Base-by-base conservation (phyloP, 768 basidiomycete genomes). In the Lactifluus volemus region DNA sequence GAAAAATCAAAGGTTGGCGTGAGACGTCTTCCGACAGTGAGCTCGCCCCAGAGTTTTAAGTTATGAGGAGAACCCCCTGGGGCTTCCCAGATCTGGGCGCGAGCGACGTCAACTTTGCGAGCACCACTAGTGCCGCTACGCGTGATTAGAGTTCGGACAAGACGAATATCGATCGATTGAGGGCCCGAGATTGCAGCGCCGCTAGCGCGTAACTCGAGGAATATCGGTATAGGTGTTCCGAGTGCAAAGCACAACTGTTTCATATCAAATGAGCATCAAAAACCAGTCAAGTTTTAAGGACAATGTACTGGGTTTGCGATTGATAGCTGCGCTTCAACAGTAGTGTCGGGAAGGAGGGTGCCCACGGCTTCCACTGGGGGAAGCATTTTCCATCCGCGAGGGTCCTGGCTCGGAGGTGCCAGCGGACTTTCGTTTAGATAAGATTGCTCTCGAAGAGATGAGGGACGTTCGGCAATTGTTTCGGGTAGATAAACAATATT, bases 381-480 rank as follows among this genome's bases (percentile, higher is more conserved):
- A 12, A 67, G 63, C 2, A 47, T 19, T 58, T 67, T 65, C 67
- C 67, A 68, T 38, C 67, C 67, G 25, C 56, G 30, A 10, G 62
- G 55, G 47, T 68, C 67, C 25, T 41, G 41, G 5, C 5, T 30
- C 1, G 67, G 67, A 11, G 57, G 39, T 30, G 38, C 29, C 5
- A 60, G 21, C 11, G 58, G 45, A 1, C 12, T 44, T 7, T 44
- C 32, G 8, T 63, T 30, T 17, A 45, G 10, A 30, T 68, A 68
- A 17, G 65, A 67, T 44, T 38, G 42, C 42, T 63, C 56, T 11
- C 67, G 60, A 29, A 66, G 56, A 25, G 17, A 1, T 2, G 67
- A 61, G 7, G 67, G 67, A 12, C 32, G 50, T 10, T 58, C 65
- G 12, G 67, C 60, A 30, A 44, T 49, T 44, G 67, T 60, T 38